Evolutionary conservation across 768 basidiomycete species (phyloP).

Genomic region (Kwoniella sp.): DNA sequence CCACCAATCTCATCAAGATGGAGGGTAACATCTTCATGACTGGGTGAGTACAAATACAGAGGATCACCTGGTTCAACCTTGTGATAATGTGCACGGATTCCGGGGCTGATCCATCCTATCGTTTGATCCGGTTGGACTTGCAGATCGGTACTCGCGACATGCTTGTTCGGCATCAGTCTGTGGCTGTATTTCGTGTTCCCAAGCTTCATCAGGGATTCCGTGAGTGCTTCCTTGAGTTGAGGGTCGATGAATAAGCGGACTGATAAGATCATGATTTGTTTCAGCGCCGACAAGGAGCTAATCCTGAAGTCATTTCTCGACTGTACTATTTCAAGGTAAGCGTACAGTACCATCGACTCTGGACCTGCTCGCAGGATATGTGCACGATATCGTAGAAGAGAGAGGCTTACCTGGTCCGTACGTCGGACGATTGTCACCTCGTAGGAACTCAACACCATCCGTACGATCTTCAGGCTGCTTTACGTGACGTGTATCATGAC

Average conservation of each 20-base stretch:
- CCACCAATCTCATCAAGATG: conserved; percentile 35
- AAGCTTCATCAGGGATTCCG: conserved; percentile 42
- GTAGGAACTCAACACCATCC: conserved; percentile 32
- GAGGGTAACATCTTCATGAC: conserved; percentile 43
- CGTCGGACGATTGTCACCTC: too few relatives aligned
- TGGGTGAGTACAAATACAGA: conserved; percentile 24
- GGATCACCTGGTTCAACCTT: conserved; percentile 10
- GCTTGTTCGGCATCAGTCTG: conserved; percentile 24
- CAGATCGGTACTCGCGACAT: conserved; percentile 26
- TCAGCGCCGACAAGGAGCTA: conserved; percentile 42
- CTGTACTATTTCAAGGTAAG: conserved; percentile 43
- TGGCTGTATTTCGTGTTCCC: conserved; percentile 41
- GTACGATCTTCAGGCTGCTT: conserved; percentile 38
- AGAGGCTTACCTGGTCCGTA: too few relatives aligned
- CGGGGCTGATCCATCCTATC: too few relatives aligned
- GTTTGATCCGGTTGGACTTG: too few relatives aligned
- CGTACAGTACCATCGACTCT: too few relatives aligned
- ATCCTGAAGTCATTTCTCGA: conserved; percentile 40
- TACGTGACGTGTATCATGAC: conserved; percentile 33
- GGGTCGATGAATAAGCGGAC: too few relatives aligned
- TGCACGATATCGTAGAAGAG: too few relatives aligned
- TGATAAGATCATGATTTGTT: too few relatives aligned
- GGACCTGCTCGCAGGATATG: too few relatives aligned
- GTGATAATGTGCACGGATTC: too few relatives aligned
- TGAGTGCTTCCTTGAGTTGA: conserved; percentile 11